These are phyloP conservation scores for Raphanus sativus DNA, from an alignment of 345 rosid genomes.

Conservation along the genomic window DNA sequence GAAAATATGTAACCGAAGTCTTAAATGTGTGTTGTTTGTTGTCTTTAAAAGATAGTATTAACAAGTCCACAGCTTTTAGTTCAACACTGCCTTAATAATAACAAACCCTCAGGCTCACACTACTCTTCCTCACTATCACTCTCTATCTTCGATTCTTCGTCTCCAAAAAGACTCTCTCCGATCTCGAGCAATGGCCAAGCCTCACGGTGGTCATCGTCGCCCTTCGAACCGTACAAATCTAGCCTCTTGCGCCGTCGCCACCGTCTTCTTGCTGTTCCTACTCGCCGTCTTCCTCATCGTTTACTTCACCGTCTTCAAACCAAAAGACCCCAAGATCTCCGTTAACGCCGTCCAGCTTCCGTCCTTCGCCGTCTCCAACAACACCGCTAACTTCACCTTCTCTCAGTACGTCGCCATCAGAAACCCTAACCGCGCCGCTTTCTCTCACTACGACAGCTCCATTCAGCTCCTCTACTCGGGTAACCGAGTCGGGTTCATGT, in stretches of 20 bases:
- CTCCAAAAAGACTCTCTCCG: conserved; percentile 21
- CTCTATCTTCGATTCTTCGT: conserved; percentile 1
- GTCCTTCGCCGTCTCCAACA: conserved; percentile 80
- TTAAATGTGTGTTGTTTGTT: not conserved
- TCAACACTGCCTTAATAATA: not conserved
- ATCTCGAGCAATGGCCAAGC: conserved; percentile 35
- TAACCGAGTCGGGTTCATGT: conserved; percentile 91
- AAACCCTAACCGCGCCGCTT: conserved; percentile 82
- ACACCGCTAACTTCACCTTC: conserved; percentile 84
- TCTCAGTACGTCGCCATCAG: conserved; percentile 82
- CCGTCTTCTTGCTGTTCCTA: conserved; percentile 73
- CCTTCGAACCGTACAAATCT: conserved; percentile 71
- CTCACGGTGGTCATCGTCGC: conserved; percentile 33
- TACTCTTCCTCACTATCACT: not conserved
- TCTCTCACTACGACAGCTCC: conserved; percentile 91
- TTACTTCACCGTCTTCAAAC: conserved; percentile 91
- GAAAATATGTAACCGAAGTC: not conserved
- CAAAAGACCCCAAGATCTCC: conserved; percentile 84
- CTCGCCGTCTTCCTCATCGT: conserved; percentile 64
- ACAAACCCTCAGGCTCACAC: not conserved
- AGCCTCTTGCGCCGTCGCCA: conserved; percentile 91
- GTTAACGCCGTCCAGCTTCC: conserved; percentile 91
- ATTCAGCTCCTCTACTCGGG: conserved; percentile 89
- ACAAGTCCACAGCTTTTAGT: not conserved
- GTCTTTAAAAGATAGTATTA: not conserved